Conservation (phyloP, 208 protist species). For the Crithidia thermophila region DNA sequence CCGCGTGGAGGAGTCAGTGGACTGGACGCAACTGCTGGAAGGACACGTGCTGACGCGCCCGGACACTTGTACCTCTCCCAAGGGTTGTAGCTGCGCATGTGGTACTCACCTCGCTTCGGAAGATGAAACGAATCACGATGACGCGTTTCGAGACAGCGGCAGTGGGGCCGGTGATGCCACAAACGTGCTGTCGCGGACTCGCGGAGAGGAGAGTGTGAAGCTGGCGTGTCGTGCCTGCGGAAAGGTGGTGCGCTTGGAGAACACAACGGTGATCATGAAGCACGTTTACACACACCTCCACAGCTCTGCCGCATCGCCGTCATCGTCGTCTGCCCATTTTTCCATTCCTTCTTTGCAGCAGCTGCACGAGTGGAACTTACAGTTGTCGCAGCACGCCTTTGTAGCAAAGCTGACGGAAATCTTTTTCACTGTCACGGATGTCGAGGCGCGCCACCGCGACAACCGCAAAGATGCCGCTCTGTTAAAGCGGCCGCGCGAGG, state of each 20-base stretch:
- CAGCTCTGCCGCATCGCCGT: not conserved
- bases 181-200: not conserved
- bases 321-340: no score
- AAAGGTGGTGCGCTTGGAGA: conserved; percentile 43
- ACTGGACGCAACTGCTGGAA: conserved; percentile 59
- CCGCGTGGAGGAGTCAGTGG: conserved; percentile 41
- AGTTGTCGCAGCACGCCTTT: conserved; percentile 49
- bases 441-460: conserved; percentile 7
- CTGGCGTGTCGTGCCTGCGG: conserved; percentile 58
- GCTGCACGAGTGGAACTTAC: conserved; percentile 48
- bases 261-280: conserved; percentile 38
- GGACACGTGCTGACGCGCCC: conserved; percentile 50
- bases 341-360: conserved; percentile 28
- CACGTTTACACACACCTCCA: conserved; percentile 53
- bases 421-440: conserved; percentile 29
- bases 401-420: conserved; percentile 27
- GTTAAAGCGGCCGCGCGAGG: conserved; percentile 13
- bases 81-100: no score
- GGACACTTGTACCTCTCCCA: no score
- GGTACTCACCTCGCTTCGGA: no score
- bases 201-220: conserved; percentile 28
- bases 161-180: not conserved
- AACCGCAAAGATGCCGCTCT: conserved; percentile 16
- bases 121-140: no score
- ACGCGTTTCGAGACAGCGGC: not conserved